Evolutionary conservation across 192 early-diverging fungal species (phyloP).

Genomic region (Mortierella hygrophila): DNA sequence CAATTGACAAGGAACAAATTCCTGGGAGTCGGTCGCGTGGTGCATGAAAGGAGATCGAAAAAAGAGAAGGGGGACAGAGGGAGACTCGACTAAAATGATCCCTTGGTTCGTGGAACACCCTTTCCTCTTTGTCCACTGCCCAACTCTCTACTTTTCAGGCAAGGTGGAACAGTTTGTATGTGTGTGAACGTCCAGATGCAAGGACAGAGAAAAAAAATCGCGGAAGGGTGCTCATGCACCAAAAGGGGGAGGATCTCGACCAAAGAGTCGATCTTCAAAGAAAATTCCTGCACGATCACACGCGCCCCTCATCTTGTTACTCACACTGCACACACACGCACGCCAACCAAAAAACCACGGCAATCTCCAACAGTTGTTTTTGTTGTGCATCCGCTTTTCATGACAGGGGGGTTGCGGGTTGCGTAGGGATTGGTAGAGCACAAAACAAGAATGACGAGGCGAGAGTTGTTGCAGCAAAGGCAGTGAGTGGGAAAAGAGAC

Average conservation of each 20-base stretch:
- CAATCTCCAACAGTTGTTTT: neutral
- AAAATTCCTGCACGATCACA: neutral
- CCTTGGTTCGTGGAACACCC: neutral
- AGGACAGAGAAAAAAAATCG: neutral
- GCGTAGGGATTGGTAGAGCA: neutral
- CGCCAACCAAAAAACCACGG: too few relatives aligned
- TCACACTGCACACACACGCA: too few relatives aligned
- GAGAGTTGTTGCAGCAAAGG: neutral
- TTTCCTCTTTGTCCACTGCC: neutral
- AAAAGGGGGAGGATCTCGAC: neutral
- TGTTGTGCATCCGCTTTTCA: neutral
- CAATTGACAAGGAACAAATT: neutral
- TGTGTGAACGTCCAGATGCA: neutral
- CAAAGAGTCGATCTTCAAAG: neutral
- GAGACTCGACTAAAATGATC: neutral
- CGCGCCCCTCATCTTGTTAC: neutral
- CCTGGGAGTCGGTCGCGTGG: neutral
- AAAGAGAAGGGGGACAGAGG: neutral
- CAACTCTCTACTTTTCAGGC: neutral
- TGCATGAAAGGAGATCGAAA: slow-evolving; percentile 10
- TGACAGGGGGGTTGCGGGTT: neutral
- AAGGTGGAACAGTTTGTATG: neutral
- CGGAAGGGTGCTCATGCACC: neutral
- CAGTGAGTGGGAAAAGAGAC: neutral
- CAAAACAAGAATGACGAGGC: neutral